Evolutionary conservation across 345 rosid genomes (phyloP).

Genomic region (Euphorbia pulcherrima): DNA sequence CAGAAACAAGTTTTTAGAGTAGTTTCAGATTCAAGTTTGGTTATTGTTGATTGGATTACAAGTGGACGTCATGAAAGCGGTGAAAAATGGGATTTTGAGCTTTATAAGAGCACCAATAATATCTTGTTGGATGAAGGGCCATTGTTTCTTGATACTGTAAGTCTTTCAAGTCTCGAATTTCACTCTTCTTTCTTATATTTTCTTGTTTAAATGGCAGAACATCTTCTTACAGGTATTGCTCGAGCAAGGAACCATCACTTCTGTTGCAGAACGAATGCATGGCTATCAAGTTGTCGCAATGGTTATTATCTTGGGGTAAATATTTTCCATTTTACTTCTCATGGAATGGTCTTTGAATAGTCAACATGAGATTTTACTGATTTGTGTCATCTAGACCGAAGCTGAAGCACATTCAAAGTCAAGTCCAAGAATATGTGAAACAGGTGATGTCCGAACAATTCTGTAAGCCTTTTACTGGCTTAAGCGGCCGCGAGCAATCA

Average conservation of each 20-base stretch:
- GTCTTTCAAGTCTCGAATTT: background rate
- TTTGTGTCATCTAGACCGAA: constrained; percentile 47
- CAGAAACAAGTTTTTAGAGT: constrained; percentile 81
- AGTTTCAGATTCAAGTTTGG: constrained; percentile 58
- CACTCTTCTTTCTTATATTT: background rate
- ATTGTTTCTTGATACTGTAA: constrained; percentile 76
- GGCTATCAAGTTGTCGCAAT: constrained; percentile 78
- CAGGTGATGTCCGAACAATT: constrained; percentile 71
- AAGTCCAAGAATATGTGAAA: constrained; percentile 73
- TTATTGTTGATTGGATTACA: constrained; percentile 90
- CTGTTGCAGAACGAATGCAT: constrained; percentile 58
- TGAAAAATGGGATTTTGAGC: constrained; percentile 84
- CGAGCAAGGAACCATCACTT: constrained; percentile 47
- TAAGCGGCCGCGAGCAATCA: constrained; percentile 23
- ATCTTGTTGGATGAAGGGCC: constrained; percentile 57
- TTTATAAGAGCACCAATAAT: constrained; percentile 77
- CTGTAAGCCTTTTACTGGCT: constrained; percentile 38
- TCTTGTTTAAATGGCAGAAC: background rate
- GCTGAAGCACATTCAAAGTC: constrained; percentile 58
- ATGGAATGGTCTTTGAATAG: constrained; percentile 7
- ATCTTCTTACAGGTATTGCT: constrained; percentile 51
- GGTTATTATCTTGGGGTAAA: constrained; percentile 76
- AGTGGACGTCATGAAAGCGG: constrained; percentile 90
- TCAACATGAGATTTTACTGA: background rate
- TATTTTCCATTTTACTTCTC: constrained; percentile 3